Base-by-base conservation (phyloP, 148 eudicot species). In the Persicaria tinctoria region DNA sequence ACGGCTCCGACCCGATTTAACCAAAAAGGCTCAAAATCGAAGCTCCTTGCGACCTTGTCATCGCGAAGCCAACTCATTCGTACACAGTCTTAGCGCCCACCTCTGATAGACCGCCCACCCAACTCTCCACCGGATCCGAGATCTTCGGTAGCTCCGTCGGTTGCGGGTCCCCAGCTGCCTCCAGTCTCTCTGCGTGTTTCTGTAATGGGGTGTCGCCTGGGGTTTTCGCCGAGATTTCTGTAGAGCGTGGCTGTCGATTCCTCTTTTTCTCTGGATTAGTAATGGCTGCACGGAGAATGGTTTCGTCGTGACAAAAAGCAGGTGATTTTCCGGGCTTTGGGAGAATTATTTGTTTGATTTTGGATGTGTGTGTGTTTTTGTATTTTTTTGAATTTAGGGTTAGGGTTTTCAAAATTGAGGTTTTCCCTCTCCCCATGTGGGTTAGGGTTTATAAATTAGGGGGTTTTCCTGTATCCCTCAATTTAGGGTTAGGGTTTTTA, bases 191-290 rank as follows among this genome's bases (percentile, higher is more conserved):
- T 46, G 86, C 83, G 11, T 83, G 62, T 54, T 76, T 44, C 18
- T 74, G 74, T 51, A 81, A 80, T 73, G 86, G 86, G 1, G 79
- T 80, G 82, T 81, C 82, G 84, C 53, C 66, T 53, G 75, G 82
- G 1, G 80, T 81, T 46, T 68, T 84, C 41, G 70, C 80, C 38
- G 16, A 12, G 7, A 68, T 76, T 8, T 16, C 75, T 9, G 46
- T 17, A 17, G 4, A 53, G 6, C n/a, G 38, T 14, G 10, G 41
- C 82, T 83, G 5, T 82, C 80, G 6, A 72, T 74, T 50, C 82
- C 76, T 47, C 45, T 78, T 4, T 68, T 69, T 32, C 79, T 76
- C 32, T 8, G 51, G 38, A 78, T 38, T 14, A 66, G 54, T 44
- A 76, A 59, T 81, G 82, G 80, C 72, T 78, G 16, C 54, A 70